A percentile compares a stretch with the other conserved stretches of the same genome.
phyloP scores from a whole-genome alignment of 331 rosid species.

The Rhamnella rubrinervis region DNA sequence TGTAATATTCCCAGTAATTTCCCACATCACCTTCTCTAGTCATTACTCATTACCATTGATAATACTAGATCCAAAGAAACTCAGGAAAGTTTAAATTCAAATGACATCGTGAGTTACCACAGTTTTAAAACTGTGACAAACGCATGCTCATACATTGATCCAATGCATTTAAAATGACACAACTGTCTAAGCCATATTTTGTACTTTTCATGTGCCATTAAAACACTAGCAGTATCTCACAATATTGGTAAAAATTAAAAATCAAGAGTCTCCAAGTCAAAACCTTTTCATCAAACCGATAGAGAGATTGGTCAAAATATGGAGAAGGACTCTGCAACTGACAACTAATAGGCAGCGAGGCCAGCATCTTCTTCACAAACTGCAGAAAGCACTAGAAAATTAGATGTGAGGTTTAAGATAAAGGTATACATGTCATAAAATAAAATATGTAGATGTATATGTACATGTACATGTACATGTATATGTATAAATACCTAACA shows the following conservation, averaged over 20 bases:
- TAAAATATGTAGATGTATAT: not conserved
- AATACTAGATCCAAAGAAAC: not conserved
- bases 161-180: not conserved
- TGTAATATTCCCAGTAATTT: too few relatives aligned
- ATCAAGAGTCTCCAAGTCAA: conserved; percentile 15
- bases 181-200: not conserved
- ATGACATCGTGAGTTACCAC: not conserved
- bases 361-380: conserved; percentile 97
- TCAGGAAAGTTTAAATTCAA: not conserved
- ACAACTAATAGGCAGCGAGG: conserved; percentile 77
- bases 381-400: conserved; percentile 40
- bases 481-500: not conserved
- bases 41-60: too few relatives aligned
- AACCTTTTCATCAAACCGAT: conserved; percentile 95
- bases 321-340: conserved; percentile 98
- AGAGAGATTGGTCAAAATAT: conserved; percentile 89
- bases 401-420: conserved; percentile 18
- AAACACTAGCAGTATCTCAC: not conserved
- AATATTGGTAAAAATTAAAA: conserved; percentile 9
- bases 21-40: too few relatives aligned
- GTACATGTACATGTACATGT: too few relatives aligned
- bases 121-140: not conserved
- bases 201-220: not conserved
- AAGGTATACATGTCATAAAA: conserved; percentile 1
- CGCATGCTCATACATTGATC: too few relatives aligned